A percentile compares a stretch with the other conserved stretches of the same genome.
phyloP scores from a whole-genome alignment of 495 filamentous ascomycete species.

The Annulohypoxylon maeteangense region DNA sequence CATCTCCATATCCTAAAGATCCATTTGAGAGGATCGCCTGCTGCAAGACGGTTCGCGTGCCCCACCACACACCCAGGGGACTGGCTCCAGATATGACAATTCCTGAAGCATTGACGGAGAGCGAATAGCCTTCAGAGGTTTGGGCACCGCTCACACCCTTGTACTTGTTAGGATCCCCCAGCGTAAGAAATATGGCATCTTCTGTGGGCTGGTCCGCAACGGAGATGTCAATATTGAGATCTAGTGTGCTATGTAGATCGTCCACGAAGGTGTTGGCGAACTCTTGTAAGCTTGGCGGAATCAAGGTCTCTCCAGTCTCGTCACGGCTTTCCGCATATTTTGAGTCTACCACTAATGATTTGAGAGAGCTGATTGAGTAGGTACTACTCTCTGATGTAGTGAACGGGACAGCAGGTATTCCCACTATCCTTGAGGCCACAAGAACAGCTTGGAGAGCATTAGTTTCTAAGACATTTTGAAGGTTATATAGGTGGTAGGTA shows the following conservation, averaged over 20 bases:
- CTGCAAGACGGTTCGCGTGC: conserved; percentile 61
- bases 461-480: neutral
- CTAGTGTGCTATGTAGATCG: conserved; percentile 50
- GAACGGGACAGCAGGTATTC: conserved; percentile 55
- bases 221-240: conserved; percentile 43
- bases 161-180: conserved; percentile 55
- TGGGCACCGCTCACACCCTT: conserved; percentile 53
- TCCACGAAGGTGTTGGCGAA: conserved; percentile 58
- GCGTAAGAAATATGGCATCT: conserved; percentile 57
- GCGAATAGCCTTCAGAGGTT: conserved; percentile 61
- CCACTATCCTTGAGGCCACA: conserved; percentile 39
- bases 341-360: conserved; percentile 55
- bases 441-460: conserved; percentile 14
- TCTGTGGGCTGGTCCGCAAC: conserved; percentile 25
- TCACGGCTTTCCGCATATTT: conserved; percentile 52
- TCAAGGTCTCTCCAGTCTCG: conserved; percentile 57
- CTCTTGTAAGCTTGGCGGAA: conserved; percentile 56
- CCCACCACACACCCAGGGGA: conserved; percentile 65
- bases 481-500: neutral
- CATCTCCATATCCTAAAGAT: conserved; percentile 51
- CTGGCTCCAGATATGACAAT: conserved; percentile 61
- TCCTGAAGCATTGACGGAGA: conserved; percentile 50
- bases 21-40: conserved; percentile 52
- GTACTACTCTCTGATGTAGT: conserved; percentile 38
- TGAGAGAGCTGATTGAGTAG: conserved; percentile 48